Evolutionary conservation across 208 protist species (phyloP).

Genomic region (Spironucleus salmonicida): DNA sequence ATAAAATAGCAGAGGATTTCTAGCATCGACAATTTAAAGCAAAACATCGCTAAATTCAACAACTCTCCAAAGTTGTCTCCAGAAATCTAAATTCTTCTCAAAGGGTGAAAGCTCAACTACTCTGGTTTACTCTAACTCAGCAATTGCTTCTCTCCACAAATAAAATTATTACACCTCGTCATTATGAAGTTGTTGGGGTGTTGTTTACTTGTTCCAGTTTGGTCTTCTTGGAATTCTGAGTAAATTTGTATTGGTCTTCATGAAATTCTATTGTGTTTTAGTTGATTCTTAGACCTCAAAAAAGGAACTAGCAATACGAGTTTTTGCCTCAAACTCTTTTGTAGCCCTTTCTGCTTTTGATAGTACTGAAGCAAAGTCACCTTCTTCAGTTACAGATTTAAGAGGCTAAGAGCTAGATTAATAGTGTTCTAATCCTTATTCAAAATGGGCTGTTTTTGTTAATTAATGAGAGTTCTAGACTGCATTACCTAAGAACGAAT

Average conservation of each 20-base stretch:
- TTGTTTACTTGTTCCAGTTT: conserved; percentile 23
- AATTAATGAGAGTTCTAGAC: neutral
- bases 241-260: conserved; percentile 21
- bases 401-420: neutral
- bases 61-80: conserved; percentile 47
- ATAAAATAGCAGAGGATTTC: conserved; percentile 38
- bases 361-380: neutral
- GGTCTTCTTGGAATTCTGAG: conserved; percentile 34
- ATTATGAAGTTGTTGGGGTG: conserved; percentile 29
- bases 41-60: conserved; percentile 41
- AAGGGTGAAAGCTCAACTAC: conserved; percentile 31
- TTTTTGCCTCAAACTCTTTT: neutral
- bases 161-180: conserved; percentile 30
- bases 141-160: conserved; percentile 32
- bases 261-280: neutral
- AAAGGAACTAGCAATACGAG: neutral
- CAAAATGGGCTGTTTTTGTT: neutral
- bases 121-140: conserved; percentile 13
- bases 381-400: neutral
- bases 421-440: neutral
- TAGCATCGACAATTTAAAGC: conserved; percentile 40
- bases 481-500: neutral
- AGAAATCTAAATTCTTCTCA: conserved; percentile 41
- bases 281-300: neutral
- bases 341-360: neutral